These are phyloP conservation scores for Fusarium sarcochroum DNA, from an alignment of 2,329 filamentous ascomycete genomes.

Conservation along the genomic window DNA sequence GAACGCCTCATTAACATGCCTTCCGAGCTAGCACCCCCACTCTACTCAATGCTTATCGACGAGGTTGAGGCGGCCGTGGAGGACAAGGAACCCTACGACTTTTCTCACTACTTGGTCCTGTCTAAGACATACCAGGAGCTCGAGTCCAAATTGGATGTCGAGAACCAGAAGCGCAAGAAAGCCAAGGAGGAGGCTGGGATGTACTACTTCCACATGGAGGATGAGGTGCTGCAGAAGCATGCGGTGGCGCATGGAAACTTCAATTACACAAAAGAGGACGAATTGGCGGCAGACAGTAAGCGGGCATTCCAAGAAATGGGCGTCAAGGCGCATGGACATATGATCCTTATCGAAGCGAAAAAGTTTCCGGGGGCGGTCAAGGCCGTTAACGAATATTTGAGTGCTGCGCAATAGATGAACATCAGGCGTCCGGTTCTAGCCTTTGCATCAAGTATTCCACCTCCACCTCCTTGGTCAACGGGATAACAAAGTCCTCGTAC, in stretches of 20 bases:
- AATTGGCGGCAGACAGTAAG: constrained; percentile 89
- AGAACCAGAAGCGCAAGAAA: constrained; percentile 74
- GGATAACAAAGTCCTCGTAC: constrained; percentile 95
- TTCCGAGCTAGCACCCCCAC: constrained; percentile 89
- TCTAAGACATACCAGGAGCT: constrained; percentile 95
- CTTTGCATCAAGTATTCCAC: constrained; percentile 98
- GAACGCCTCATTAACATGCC: constrained; percentile 98
- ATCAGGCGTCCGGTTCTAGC: constrained; percentile 64
- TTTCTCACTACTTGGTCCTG: constrained; percentile 91
- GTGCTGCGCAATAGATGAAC: constrained; percentile 60
- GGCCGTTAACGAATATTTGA: constrained; percentile 81
- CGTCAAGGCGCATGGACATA: constrained; percentile 84
- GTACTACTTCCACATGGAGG: constrained; percentile 96
- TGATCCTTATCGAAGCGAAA: constrained; percentile 86
- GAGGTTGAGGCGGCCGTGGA: constrained; percentile 91
- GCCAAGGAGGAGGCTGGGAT: constrained; percentile 71
- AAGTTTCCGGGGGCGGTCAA: constrained; percentile 84
- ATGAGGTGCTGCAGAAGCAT: constrained; percentile 87
- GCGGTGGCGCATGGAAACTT: constrained; percentile 79
- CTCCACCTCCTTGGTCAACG: constrained; percentile 97
- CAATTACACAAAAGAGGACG: constrained; percentile 84
- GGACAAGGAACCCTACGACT: constrained; percentile 92
- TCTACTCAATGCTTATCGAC: constrained; percentile 94
- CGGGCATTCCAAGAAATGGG: constrained; percentile 95
- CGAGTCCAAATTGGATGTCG: constrained; percentile 81